Evolutionary conservation across 139 green algal genomes (phyloP).

Genomic region (Pseudopediastrum boryanum): DNA sequence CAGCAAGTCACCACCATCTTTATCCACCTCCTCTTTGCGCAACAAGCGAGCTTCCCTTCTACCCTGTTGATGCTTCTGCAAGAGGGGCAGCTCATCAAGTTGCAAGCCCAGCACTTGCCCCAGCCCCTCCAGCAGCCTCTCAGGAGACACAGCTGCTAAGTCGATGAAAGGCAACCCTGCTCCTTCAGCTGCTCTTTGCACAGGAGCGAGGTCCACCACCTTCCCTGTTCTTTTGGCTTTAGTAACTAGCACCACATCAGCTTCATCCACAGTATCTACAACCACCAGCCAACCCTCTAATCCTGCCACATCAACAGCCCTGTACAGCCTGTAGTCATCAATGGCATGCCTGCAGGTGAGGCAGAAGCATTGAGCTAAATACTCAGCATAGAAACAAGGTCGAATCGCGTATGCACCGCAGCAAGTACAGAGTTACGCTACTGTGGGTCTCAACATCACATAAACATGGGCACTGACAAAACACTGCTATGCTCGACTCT

Average conservation of each 20-base stretch:
- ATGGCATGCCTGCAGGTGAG: constrained; percentile 34
- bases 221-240: constrained; percentile 20
- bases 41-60: neutral
- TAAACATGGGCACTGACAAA: no score
- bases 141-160: constrained; percentile 17
- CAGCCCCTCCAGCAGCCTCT: constrained; percentile 21
- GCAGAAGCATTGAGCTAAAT: no score
- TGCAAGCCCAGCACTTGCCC: constrained; percentile 25
- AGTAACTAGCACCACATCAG: constrained; percentile 19
- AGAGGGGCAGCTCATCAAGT: constrained; percentile 81
- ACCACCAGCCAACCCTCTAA: constrained; percentile 39
- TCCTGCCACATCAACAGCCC: constrained; percentile 28
- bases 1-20: constrained; percentile 15
- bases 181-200: neutral
- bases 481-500: no score
- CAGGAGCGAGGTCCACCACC: constrained; percentile 13
- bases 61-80: neutral
- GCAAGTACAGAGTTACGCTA: no score
- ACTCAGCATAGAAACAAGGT: no score
- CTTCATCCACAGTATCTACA: neutral
- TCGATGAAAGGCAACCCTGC: constrained; percentile 10
- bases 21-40: neutral
- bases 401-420: no score
- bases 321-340: constrained; percentile 47
- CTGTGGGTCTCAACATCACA: no score